A percentile compares a stretch with the other conserved stretches of the same genome.
Evolutionary conservation across 805 yeast species (phyloP).

Genomic region (Candida nitratophila): DNA sequence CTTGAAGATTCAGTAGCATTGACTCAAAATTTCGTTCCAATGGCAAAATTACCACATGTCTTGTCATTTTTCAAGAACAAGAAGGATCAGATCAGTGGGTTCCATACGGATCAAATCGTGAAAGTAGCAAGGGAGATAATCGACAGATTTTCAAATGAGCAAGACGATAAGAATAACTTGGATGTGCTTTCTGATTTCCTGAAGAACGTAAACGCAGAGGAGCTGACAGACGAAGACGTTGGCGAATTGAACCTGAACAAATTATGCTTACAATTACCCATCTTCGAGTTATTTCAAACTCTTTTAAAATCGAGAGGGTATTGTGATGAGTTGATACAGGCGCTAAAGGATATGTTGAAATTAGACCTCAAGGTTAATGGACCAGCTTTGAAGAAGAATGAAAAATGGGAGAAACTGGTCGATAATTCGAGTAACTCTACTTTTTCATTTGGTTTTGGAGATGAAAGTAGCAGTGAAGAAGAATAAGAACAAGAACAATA

Average conservation of each 20-base stretch:
- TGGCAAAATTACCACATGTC: constrained; percentile 50
- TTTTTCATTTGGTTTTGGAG: constrained; percentile 30
- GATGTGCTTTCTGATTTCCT: constrained; percentile 5
- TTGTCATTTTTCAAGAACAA: constrained; percentile 62
- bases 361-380: constrained; percentile 13
- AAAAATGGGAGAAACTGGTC: constrained; percentile 43
- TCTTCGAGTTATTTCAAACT: constrained; percentile 53
- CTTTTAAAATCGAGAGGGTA: constrained; percentile 36
- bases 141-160: constrained; percentile 15
- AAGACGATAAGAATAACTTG: constrained; percentile 18
- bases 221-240: constrained; percentile 49
- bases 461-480: constrained; percentile 2
- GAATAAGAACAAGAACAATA: too few species aligned
- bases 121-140: constrained; percentile 14
- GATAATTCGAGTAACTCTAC: constrained; percentile 13
- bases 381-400: constrained; percentile 31
- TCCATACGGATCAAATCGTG: constrained; percentile 49
- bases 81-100: constrained; percentile 72
- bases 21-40: constrained; percentile 85
- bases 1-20: constrained; percentile 76
- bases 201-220: constrained; percentile 5
- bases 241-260: constrained; percentile 37
- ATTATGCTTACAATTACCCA: constrained; percentile 35
- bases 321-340: constrained; percentile 26
- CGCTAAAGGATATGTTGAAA: constrained; percentile 30